Evolutionary conservation across 371 early-diverging fungal genomes (phyloP), one percentile per base, ranked within the genome.

Genomic region (Mortierella sp.): DNA sequence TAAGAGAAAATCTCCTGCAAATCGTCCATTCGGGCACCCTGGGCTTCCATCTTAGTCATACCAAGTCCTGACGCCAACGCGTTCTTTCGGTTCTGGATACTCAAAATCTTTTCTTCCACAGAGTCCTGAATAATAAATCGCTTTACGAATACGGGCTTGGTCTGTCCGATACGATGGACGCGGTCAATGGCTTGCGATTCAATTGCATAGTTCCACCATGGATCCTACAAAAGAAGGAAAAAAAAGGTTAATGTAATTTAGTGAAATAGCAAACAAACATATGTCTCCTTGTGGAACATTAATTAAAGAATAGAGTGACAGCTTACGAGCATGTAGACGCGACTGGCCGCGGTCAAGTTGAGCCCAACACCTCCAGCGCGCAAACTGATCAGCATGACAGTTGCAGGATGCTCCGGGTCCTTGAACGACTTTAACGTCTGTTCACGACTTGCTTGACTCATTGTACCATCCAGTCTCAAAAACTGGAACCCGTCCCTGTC

Each of bases 181-280:
- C 98, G 92, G 84, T 97, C 98, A 80, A 97, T 96, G 24, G 97
- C 96, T 84, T 96, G 96, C 19, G 93, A 85, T 78, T 96, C 95
- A 14, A 94, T 93, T 1, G 92, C 92, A 75, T 89, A 93, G 87
- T 96, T 96, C 96, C 96, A 97, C 96, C 97, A 97, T 44, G 95
- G 94, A 86, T 97, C 97, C 91, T 94, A 76, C 26, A 58, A 38
- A 38, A 1, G 45, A 21, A 74, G 44, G 5, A 73, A 63, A 38
- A 9, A 79, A 19, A 21, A 38, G 44, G 60, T 31, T 26, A 16
- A 19, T 19, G 0, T 16, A 13, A 16, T 13, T 31, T 31, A 6
- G 16, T 60, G 31, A 60, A 28, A 10, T 60, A 28, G 28, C 60
- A 34, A 34, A 38, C 38, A 65, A 34, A 13, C 14, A 31, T 34